Base-by-base conservation (phyloP, 1,284 basidiomycete genomes). In the Trichosporon coremiiforme region DNA sequence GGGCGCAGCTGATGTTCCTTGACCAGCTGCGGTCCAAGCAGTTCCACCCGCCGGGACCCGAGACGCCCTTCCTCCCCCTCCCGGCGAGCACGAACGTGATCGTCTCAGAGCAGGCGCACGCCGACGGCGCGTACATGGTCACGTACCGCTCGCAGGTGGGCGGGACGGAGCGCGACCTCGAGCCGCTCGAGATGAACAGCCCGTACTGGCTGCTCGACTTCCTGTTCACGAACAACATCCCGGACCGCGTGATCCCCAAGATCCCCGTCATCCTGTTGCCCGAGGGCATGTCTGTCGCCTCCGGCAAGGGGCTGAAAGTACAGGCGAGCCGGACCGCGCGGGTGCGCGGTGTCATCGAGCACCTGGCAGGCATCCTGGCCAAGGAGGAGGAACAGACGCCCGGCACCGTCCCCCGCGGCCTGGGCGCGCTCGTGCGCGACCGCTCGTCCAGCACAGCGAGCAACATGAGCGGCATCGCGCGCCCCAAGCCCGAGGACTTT, bases 201-300 rank as follows among this genome's bases (percentile, higher is more conserved):
- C 95, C 95, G 1, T 80, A 89, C 71, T 99, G 96, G 96, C 84
- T 97, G 64, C 84, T 95, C 63, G 93, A 98, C 80, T 96, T 90
- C 77, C 83, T 98, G 57, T 86, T 98, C 47, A 80, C 80, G 9
- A 83, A 82, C 38, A 74, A 81, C 12, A 78, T 74, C 36, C 73
- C 76, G 13, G 91, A 91, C 78, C 90, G 90, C 76, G 80, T 81
- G 10, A 66, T 70, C 1, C 85, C 87, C 68, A 98, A 97, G 84
- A 82, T 96, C 65, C 93, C 93, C 74, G 98, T 98, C 79, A 88
- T 95, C 29, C 83, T 99, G 35, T 84, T 95, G 68, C 94, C 95
- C 0, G 92, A 68, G 71, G 78, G 83, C 79, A 64, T 77, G 80
- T 74, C 65, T 17, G 35, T 38, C 9, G 9, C 57, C 17, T 67